phyloP scores from a whole-genome alignment of 2,329 filamentous ascomycete species.

The Onygenales sp. region DNA sequence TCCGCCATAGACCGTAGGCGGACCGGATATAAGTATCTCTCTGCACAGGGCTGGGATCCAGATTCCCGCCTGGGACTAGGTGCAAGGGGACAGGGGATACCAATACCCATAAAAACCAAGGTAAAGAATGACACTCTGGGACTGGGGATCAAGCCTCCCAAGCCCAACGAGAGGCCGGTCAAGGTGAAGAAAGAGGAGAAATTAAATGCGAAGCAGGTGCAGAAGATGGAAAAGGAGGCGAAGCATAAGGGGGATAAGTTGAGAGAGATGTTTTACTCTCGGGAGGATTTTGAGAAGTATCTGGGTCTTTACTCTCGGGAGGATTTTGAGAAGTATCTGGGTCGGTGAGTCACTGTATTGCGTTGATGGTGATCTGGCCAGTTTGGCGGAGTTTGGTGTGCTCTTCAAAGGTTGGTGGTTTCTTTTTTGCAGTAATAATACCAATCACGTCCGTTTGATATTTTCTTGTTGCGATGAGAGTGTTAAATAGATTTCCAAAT shows the following conservation, averaged over 20 bases:
- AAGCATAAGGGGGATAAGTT: conserved; percentile 55
- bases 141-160: conserved; percentile 45
- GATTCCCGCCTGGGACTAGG: conserved; percentile 62
- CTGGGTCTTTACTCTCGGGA: conserved; percentile 62
- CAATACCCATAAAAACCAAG: conserved; percentile 63
- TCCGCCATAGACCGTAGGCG: conserved; percentile 49
- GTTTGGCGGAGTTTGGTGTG: not conserved
- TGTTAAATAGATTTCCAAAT: too few relatives aligned
- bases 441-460: too few relatives aligned
- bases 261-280: conserved; percentile 62
- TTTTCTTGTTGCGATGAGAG: too few relatives aligned
- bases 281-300: conserved; percentile 68
- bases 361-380: not conserved
- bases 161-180: conserved; percentile 18
- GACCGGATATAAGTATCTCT: conserved; percentile 46
- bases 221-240: conserved; percentile 52
- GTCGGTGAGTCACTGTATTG: conserved; percentile 16
- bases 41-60: conserved; percentile 51
- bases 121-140: conserved; percentile 68
- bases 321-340: conserved; percentile 68
- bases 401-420: too few relatives aligned
- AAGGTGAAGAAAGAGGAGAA: conserved; percentile 22
- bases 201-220: conserved; percentile 61
- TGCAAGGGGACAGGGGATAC: conserved; percentile 57
- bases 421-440: too few relatives aligned